Evolutionary conservation across 352 stramenopile genomes (phyloP), one percentile per base, ranked within the genome.

Genomic region (Aphanomyces invadans): DNA sequence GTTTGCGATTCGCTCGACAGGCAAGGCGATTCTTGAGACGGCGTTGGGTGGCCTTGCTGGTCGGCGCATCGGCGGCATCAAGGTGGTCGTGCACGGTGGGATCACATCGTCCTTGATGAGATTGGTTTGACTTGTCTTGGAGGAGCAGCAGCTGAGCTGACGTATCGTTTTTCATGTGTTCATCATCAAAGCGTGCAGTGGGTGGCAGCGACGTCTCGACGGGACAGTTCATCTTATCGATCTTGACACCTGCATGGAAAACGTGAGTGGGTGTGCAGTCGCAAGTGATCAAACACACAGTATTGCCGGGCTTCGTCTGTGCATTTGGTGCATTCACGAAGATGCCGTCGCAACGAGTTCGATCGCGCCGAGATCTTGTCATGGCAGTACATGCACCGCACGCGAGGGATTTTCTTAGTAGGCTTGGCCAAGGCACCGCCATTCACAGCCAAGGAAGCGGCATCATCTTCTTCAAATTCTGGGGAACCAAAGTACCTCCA

Each of bases 1-100:
- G 48, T 26, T 67, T 67, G 28, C 60, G 60, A n/a, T 67, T 67
- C 42, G 48, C 60, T 21, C 60, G 60, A n/a, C 60, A 67, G 5
- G 60, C 60, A 7, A 67, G 32, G 4, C 60, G 60, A 28, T 67
- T 67, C 60, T 67, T 67, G 4, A 67, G 60, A 4, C 60, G 60
- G 29, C 60, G 45, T 48, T 67, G 60, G 11, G 46, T 67, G 9
- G 60, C 60, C 49, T 67, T 67, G 29, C 28, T 32, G 46, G 17
- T 39, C 42, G 15, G 42, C 29, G 21, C 25, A 12, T 29, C 46
- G 10, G 11, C 10, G n/a, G 11, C n/a, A 11, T 54, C 36, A 15
- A 15, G 36, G 36, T 7, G 36, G 36, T 7, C 15, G 36, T 42
- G 36, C n/a, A n/a, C n/a, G 36, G 36, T 7, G 15, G 36, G 36